phyloP scores from a whole-genome alignment of 1,284 basidiomycete genomes.

The Coniophora puteana region DNA sequence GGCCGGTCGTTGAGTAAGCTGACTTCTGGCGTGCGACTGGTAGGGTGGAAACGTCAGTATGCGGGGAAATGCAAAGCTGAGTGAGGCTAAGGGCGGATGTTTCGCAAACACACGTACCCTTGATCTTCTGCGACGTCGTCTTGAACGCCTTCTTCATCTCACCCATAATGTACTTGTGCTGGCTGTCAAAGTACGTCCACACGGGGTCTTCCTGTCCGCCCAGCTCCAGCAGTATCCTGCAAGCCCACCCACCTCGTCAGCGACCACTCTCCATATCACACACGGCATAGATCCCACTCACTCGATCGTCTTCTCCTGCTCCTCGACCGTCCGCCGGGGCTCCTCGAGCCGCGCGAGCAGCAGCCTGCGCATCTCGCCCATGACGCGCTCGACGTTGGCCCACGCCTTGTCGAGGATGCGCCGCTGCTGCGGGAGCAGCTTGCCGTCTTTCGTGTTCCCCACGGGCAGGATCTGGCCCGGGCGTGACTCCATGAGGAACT shows the following conservation, averaged over 20 bases:
- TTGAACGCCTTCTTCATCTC: constrained; percentile 73
- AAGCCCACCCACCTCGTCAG: not conserved
- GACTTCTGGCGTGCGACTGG: constrained; percentile 43
- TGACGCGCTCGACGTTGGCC: constrained; percentile 92
- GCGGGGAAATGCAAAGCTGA: not conserved
- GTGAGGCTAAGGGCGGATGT: constrained; percentile 10
- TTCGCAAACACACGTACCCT: constrained; percentile 41
- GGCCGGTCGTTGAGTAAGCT: constrained; percentile 28
- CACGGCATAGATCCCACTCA: constrained; percentile 35
- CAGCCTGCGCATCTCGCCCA: constrained; percentile 85
- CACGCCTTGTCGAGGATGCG: constrained; percentile 96
- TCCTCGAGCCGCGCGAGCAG: constrained; percentile 82
- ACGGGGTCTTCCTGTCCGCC: constrained; percentile 83
- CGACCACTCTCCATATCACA: not conserved
- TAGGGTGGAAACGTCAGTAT: constrained; percentile 11
- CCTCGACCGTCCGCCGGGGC: constrained; percentile 77
- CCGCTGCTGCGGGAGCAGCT: constrained; percentile 71
- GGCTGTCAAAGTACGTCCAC: constrained; percentile 93
- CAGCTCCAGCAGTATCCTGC: constrained; percentile 83
- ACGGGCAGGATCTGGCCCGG: constrained; percentile 79
- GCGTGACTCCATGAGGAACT: constrained; percentile 84
- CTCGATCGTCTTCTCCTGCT: constrained; percentile 98
- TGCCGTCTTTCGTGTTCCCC: constrained; percentile 51
- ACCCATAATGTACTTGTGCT: constrained; percentile 83
- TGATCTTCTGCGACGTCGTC: constrained; percentile 48